Evolutionary conservation across 768 basidiomycete genomes (phyloP), one percentile per base, ranked within the genome.

Genomic region (Suillus variegatus): DNA sequence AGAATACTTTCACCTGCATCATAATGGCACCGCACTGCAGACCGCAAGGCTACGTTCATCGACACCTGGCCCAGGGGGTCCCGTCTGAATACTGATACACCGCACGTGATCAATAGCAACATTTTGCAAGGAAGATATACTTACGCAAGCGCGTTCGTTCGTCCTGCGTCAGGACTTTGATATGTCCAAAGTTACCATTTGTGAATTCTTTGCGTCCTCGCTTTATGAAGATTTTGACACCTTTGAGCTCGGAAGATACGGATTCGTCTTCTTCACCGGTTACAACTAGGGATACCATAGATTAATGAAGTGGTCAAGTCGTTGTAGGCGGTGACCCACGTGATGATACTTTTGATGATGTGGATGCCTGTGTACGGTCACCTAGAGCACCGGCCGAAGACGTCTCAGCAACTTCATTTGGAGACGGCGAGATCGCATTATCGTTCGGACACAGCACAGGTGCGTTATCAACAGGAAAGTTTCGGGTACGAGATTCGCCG

Each of bases 191-290:
- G 72, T 90, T 85, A 3, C 86, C 88, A 43, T 85, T 84, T 28
- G 83, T 81, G 71, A 88, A 91, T 22, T 85, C 81, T 65, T 82
- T 82, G 38, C 65, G 64, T 63, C 75, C 75, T 52, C 76, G 76
- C 70, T 76, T 76, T 32, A 66, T 62, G 25, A 84, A 90, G 25
- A 90, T 79, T 69, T 85, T 88, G 46, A 83, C 84, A 49, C 86
- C 85, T 67, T 86, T 88, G 65, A 88, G 78, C 67, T 89, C 88
- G 56, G 84, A 72, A 66, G 79, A 74, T 10, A 86, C 79, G 12
- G 81, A 78, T 74, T 91, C 89, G 56, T 84, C 81, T 71, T 91
- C 89, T 70, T 91, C 89, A 12, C 89, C 89, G 2, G 88, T 91
- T 41, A 82, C 32, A 70, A 44, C 75, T 77, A 40, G 51, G 41